phyloP scores from a whole-genome alignment of 495 filamentous ascomycete genomes.

The Neurospora sp. region DNA sequence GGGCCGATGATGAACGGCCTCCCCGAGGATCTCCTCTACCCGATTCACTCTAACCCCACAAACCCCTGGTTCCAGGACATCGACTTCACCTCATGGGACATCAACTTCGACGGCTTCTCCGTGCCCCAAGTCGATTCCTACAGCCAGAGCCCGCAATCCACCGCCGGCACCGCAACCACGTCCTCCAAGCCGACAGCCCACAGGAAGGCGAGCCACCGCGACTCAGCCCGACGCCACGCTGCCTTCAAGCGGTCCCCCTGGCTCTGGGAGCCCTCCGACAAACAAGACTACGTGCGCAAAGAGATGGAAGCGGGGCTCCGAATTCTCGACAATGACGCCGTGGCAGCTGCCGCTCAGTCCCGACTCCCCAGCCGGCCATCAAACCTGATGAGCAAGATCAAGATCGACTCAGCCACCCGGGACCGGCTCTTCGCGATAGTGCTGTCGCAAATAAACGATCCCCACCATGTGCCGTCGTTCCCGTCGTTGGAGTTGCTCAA shows the following conservation, averaged over 20 bases:
- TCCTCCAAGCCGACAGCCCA: background rate
- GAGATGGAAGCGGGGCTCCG: slow-evolving; percentile 8
- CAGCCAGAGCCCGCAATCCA: slow-evolving; percentile 8
- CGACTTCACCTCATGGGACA: slow-evolving; percentile 14
- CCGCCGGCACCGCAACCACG: background rate
- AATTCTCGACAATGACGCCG: slow-evolving; percentile 3
- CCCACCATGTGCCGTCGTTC: slow-evolving; percentile 4
- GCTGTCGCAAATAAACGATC: slow-evolving; percentile 4
- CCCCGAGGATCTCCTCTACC: slow-evolving; percentile 4
- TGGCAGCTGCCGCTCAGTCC: background rate
- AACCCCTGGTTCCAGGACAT: slow-evolving; percentile 10
- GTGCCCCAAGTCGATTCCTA: slow-evolving; percentile 9
- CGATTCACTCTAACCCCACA: slow-evolving; percentile 3
- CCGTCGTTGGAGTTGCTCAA: slow-evolving; percentile 17
- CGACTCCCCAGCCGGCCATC: background rate
- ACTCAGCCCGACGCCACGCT: slow-evolving; percentile 9
- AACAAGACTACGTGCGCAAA: slow-evolving; percentile 12
- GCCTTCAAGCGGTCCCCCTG: slow-evolving; percentile 16
- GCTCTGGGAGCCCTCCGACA: slow-evolving; percentile 13
- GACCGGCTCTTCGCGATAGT: slow-evolving; percentile 15
- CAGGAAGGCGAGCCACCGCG: background rate
- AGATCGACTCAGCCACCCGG: slow-evolving; percentile 6
- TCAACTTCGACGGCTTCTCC: slow-evolving; percentile 8
- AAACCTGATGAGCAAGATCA: slow-evolving; percentile 3
- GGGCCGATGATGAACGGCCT: slow-evolving; percentile 2